These are phyloP conservation scores for Vigna nakashimae DNA, from an alignment of 306 rosid genomes.

Conservation along the genomic window DNA sequence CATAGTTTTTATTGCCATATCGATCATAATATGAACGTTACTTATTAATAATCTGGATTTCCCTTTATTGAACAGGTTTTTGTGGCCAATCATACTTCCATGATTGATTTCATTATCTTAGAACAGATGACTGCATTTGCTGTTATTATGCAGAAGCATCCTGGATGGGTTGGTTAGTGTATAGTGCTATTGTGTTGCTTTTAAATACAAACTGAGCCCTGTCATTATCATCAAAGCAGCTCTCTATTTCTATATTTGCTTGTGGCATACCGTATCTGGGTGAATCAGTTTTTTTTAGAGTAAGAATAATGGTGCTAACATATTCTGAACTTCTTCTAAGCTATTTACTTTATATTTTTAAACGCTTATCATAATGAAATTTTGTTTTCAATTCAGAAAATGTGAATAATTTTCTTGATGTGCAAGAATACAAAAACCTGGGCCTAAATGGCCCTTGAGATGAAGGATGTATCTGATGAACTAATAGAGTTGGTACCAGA, in stretches of 20 bases:
- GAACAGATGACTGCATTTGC: conserved; percentile 95
- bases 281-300: not conserved
- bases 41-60: conserved; percentile 33
- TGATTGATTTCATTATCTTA: conserved; percentile 91
- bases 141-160: conserved; percentile 93
- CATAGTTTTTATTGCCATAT: conserved; percentile 26
- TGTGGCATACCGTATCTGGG: conserved; percentile 1
- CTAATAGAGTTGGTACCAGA: not conserved
- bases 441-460: not conserved
- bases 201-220: conserved; percentile 1
- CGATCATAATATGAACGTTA: conserved; percentile 20
- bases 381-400: conserved; percentile 8
- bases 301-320: not conserved
- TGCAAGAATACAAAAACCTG: conserved; percentile 1
- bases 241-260: not conserved
- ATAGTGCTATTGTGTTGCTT: conserved; percentile 22
- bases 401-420: not conserved
- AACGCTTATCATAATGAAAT: not conserved
- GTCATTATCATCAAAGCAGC: not conserved
- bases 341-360: not conserved
- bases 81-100: conserved; percentile 90
- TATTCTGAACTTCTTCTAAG: not conserved
- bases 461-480: not conserved
- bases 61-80: conserved; percentile 66
- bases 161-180: conserved; percentile 86